Evolutionary conservation across 225 moss, liverwort and hornwort genomes (phyloP).

Genomic region (Bryoerythrophyllum caledonicum): DNA sequence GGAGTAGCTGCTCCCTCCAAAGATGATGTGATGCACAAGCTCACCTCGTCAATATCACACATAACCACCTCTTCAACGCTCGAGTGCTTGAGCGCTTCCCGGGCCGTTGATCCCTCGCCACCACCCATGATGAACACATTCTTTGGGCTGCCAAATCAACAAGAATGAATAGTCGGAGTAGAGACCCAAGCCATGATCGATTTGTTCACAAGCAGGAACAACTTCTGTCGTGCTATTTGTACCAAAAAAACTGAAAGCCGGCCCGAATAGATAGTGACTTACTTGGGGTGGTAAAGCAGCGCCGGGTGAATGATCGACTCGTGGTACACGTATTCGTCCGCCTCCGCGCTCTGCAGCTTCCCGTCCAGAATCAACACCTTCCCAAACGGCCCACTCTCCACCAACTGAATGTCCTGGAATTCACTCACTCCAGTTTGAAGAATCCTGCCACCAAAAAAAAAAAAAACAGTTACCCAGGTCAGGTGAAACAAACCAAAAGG

Average conservation of each 20-base stretch:
- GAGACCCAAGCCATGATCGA: no score
- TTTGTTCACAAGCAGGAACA: no score
- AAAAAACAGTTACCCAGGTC: no score
- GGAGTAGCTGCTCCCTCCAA: no score
- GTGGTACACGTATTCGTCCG: constrained; percentile 92
- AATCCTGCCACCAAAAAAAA: constrained; percentile 46
- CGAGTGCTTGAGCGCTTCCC: constrained; percentile 75
- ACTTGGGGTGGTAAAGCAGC: constrained; percentile 78
- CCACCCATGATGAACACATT: constrained; percentile 96
- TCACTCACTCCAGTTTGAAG: constrained; percentile 82
- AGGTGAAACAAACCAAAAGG: no score
- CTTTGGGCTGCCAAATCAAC: constrained; percentile 62
- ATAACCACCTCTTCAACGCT: constrained; percentile 84
- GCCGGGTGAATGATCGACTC: constrained; percentile 89
- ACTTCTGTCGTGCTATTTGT: no score
- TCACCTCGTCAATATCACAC: constrained; percentile 96
- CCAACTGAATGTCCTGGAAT: constrained; percentile 79
- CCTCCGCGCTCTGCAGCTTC: constrained; percentile 93
- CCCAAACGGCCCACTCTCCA: constrained; percentile 93
- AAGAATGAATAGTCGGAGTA: no score
- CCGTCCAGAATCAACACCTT: constrained; percentile 95
- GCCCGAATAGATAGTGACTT: no score
- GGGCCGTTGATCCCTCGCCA: constrained; percentile 98
- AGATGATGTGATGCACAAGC: background rate
- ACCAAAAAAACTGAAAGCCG: no score